Evolutionary conservation across 345 rosid genomes (phyloP).

Genomic region (Mallotus nudiflorus): DNA sequence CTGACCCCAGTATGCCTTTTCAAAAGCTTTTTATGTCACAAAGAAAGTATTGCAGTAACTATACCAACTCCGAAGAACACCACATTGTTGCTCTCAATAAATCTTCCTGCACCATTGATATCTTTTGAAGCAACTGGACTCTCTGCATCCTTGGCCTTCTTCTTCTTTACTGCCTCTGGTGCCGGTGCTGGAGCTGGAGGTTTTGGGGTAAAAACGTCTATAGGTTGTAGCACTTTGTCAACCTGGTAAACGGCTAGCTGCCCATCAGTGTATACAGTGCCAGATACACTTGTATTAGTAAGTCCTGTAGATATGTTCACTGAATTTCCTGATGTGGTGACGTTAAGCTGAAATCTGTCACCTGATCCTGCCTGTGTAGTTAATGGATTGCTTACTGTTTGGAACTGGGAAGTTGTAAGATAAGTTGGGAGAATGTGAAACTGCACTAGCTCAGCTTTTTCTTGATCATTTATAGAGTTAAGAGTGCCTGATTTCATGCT

Average conservation of each 20-base stretch:
- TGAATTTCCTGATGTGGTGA: constrained; percentile 28
- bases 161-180: constrained; percentile 12
- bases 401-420: constrained; percentile 40
- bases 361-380: constrained; percentile 43
- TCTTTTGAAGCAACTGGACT: not conserved
- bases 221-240: constrained; percentile 41
- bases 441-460: constrained; percentile 41
- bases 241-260: constrained; percentile 43
- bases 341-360: constrained; percentile 29
- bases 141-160: not conserved
- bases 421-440: constrained; percentile 40
- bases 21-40: constrained; percentile 2
- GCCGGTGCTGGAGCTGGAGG: constrained; percentile 30
- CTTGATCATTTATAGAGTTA: constrained; percentile 23
- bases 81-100: not conserved
- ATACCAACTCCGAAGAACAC: constrained; percentile 11
- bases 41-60: constrained; percentile 12
- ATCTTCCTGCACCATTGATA: not conserved
- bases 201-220: constrained; percentile 31
- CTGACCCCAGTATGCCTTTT: not conserved
- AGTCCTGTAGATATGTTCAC: constrained; percentile 37
- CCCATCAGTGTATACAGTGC: constrained; percentile 34
- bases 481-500: constrained; percentile 28
- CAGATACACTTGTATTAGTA: constrained; percentile 31
- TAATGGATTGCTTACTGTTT: constrained; percentile 47